Conservation (phyloP, 2,329 filamentous ascomycete genomes). For the Colletotrichum sp. region DNA sequence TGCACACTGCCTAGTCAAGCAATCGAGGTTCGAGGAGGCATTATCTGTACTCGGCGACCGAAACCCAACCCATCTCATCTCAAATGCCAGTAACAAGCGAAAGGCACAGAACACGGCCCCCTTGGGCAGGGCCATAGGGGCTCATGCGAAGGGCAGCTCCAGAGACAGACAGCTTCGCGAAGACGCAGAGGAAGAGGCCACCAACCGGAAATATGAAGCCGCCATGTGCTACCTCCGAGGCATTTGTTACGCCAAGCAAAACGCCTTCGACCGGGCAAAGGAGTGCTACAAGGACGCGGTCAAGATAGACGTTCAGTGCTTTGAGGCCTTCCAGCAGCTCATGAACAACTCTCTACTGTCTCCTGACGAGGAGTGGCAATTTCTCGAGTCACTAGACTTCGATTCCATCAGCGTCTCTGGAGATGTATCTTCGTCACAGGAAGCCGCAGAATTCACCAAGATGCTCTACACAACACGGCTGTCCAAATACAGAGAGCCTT, state of each 20-base stretch:
- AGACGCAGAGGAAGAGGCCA: slow-evolving; percentile 66
- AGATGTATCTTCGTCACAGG: slow-evolving; percentile 73
- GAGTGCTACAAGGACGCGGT: slow-evolving; percentile 99
- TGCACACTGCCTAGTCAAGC: slow-evolving; percentile 93
- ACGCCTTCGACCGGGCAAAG: slow-evolving; percentile 95
- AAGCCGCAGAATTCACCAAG: slow-evolving; percentile 91
- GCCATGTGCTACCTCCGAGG: slow-evolving; percentile 97
- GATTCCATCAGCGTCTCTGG: slow-evolving; percentile 75
- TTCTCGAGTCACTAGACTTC: slow-evolving; percentile 88
- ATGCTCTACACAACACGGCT: slow-evolving; percentile 96
- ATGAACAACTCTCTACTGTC: slow-evolving; percentile 95
- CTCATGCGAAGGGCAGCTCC: slow-evolving; percentile 9
- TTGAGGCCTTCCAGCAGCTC: slow-evolving; percentile 96
- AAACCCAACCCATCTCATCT: slow-evolving; percentile 88
- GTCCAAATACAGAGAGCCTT: slow-evolving; percentile 91
- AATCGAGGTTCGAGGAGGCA: slow-evolving; percentile 88
- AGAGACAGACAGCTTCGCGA: slow-evolving; percentile 42
- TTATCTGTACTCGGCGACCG: slow-evolving; percentile 86
- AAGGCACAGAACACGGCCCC: slow-evolving; percentile 74
- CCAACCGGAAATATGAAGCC: slow-evolving; percentile 86
- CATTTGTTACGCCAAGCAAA: slow-evolving; percentile 94
- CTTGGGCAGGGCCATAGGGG: slow-evolving; percentile 33
- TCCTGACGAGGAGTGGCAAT: slow-evolving; percentile 88
- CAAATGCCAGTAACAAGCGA: slow-evolving; percentile 65
- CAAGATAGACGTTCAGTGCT: slow-evolving; percentile 95